Conservation (phyloP, 2,329 filamentous ascomycete genomes). For the Sclerotinia glacialis region DNA sequence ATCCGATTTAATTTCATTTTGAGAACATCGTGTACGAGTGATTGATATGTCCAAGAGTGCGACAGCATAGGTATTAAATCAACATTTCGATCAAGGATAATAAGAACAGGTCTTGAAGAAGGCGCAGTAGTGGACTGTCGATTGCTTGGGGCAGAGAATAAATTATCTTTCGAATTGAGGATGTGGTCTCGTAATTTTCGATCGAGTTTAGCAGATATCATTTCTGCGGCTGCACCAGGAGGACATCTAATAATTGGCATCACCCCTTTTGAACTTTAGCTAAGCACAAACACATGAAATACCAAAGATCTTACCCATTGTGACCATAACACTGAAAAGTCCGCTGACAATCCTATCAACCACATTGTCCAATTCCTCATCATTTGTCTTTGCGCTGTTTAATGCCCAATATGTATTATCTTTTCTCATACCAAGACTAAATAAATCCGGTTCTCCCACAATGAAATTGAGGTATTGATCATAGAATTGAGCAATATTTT, state of each 20-base stretch:
- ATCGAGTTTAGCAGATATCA: slow-evolving; percentile 91
- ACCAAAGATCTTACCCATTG: slow-evolving; percentile 67
- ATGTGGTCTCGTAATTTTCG: slow-evolving; percentile 95
- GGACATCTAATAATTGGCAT: slow-evolving; percentile 96
- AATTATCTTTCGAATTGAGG: slow-evolving; percentile 94
- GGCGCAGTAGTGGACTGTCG: slow-evolving; percentile 60
- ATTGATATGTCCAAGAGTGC: slow-evolving; percentile 89
- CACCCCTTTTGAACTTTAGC: slow-evolving; percentile 55
- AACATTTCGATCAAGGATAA: slow-evolving; percentile 92
- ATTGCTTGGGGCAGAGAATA: slow-evolving; percentile 67
- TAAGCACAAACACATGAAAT: not conserved
- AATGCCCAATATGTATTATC: slow-evolving; percentile 92
- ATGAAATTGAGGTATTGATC: slow-evolving; percentile 99
- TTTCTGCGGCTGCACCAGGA: slow-evolving; percentile 87
- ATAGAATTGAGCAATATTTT: slow-evolving; percentile 87
- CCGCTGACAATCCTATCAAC: slow-evolving; percentile 92
- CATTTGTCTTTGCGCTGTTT: slow-evolving; percentile 87
- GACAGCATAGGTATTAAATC: slow-evolving; percentile 98
- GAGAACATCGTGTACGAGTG: slow-evolving; percentile 74
- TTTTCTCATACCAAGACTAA: slow-evolving; percentile 89
- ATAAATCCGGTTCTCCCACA: slow-evolving; percentile 90
- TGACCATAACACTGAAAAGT: slow-evolving; percentile 97
- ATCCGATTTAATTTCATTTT: slow-evolving; percentile 88
- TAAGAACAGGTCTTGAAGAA: slow-evolving; percentile 78
- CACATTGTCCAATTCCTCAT: slow-evolving; percentile 82